phyloP scores from a whole-genome alignment of 139 green algal species.

The Picocystis salinarum region DNA sequence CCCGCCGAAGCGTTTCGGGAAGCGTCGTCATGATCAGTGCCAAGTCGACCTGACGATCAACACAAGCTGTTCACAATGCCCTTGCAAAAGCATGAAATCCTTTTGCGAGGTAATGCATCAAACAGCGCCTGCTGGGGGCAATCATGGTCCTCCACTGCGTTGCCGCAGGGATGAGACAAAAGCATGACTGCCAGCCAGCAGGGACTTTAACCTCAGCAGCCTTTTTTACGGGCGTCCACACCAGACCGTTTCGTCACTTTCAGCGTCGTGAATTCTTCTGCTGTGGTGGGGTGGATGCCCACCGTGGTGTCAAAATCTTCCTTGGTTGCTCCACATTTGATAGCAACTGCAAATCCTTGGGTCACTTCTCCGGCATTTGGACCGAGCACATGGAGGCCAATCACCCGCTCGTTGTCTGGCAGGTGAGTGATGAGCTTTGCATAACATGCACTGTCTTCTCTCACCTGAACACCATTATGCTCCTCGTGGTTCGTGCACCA shows the following conservation, averaged over 20 bases:
- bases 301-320: conserved; percentile 14
- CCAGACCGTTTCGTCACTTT: conserved; percentile 26
- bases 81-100: too few species aligned
- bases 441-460: not conserved
- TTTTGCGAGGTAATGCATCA: too few species aligned
- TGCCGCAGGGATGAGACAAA: too few species aligned
- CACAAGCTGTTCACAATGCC: too few species aligned
- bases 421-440: not conserved
- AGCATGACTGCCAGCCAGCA: too few species aligned
- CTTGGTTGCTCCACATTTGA: conserved; percentile 13
- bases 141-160: too few species aligned
- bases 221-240: conserved; percentile 19
- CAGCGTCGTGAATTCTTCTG: conserved; percentile 25
- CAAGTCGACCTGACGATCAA: too few species aligned
- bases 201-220: conserved; percentile 29
- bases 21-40: too few species aligned
- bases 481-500: conserved; percentile 28
- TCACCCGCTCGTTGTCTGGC: conserved; percentile 23
- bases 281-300: conserved; percentile 15
- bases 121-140: too few species aligned
- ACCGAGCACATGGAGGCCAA: conserved; percentile 24
- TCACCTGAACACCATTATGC: conserved; percentile 3
- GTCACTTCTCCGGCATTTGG: conserved; percentile 29
- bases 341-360: conserved; percentile 18
- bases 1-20: too few species aligned